phyloP scores from a whole-genome alignment of 345 rosid species.

The Pseudoturritis turrita region DNA sequence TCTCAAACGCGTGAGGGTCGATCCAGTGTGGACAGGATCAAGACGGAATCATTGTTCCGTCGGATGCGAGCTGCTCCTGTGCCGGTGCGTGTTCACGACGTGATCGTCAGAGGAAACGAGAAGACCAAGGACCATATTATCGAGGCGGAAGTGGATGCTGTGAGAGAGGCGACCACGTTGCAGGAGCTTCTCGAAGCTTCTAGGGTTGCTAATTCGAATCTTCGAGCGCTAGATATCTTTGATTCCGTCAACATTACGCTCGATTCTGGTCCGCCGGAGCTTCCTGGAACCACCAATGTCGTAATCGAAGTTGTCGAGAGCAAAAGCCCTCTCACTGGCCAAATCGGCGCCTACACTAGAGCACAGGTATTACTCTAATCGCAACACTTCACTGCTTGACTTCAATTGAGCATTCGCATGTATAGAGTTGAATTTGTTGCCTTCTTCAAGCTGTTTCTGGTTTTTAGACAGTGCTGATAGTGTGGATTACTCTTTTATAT shows the following conservation, averaged over 20 bases:
- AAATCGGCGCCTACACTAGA: slow-evolving; percentile 67
- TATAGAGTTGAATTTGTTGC: neutral
- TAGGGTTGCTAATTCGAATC: slow-evolving; percentile 49
- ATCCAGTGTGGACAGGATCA: slow-evolving; percentile 29
- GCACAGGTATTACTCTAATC: slow-evolving; percentile 48
- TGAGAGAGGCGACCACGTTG: slow-evolving; percentile 57
- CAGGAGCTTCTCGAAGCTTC: slow-evolving; percentile 75
- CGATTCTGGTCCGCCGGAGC: slow-evolving; percentile 86
- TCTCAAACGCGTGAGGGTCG: slow-evolving; percentile 30
- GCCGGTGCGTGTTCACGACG: slow-evolving; percentile 82
- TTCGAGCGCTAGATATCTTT: slow-evolving; percentile 66
- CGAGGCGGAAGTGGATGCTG: slow-evolving; percentile 56
- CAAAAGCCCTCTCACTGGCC: slow-evolving; percentile 52
- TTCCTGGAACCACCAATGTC: slow-evolving; percentile 80
- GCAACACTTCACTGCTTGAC: neutral
- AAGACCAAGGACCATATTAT: slow-evolving; percentile 77
- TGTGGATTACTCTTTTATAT: neutral
- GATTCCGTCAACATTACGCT: slow-evolving; percentile 78
- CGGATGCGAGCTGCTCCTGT: slow-evolving; percentile 47
- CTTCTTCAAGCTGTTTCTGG: neutral
- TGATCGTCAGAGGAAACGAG: slow-evolving; percentile 65
- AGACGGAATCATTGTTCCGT: slow-evolving; percentile 47
- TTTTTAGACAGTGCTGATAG: neutral
- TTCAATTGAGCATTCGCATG: neutral
- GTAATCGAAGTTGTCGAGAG: slow-evolving; percentile 69